Base-by-base conservation (phyloP, 1,139 yeast species). In the Yamadazyma dushanensis region DNA sequence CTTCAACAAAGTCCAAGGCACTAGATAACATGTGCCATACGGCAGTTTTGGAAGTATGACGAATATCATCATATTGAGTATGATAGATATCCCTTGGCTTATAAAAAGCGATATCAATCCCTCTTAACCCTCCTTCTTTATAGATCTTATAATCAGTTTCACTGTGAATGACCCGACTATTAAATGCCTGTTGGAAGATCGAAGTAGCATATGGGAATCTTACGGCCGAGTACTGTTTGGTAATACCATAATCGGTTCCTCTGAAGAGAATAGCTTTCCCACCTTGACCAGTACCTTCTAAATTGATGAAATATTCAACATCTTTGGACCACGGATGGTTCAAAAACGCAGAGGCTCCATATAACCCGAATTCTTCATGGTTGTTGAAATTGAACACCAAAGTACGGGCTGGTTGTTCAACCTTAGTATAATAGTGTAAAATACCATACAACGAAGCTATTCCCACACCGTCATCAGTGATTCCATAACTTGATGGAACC, bases 221-320 rank as follows among this genome's bases (percentile, higher is more conserved):
- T 2, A 85, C 85, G 4, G 53, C 46, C 31, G 51, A 49, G 43
- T 66, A 71, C 39, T 57, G 57, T 38, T 66, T 69, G n/a, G 59
- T 57, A 8, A 86, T 76, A 0, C 84, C 85, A 45, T 73, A 75
- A 54, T 90, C 96, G 0, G 96, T 80, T 13, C 92, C 82, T 57
- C 97, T 73, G 58, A 90, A 88, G 31, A 90, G 64, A 24, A 86
- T 72, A 1, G 96, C 90, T 43, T 85, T 78, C 5, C 96, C 96
- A 18, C 96, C 96, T 3, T 95, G 86, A 3, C 97, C 97, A 1
- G 96, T 87, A n/a, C 97, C 97, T 66, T 90, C 97, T 45, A 90
- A 66, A 54, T 90, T 90, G 48, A 90, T 70, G 46, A 90, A 85
- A 46, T 76, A 83, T 29, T 69, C 70, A 3, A 84, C 79, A 11